These are phyloP conservation scores for Rhodotorula glutinis DNA, from an alignment of 1,284 basidiomycete genomes.

Conservation along the genomic window DNA sequence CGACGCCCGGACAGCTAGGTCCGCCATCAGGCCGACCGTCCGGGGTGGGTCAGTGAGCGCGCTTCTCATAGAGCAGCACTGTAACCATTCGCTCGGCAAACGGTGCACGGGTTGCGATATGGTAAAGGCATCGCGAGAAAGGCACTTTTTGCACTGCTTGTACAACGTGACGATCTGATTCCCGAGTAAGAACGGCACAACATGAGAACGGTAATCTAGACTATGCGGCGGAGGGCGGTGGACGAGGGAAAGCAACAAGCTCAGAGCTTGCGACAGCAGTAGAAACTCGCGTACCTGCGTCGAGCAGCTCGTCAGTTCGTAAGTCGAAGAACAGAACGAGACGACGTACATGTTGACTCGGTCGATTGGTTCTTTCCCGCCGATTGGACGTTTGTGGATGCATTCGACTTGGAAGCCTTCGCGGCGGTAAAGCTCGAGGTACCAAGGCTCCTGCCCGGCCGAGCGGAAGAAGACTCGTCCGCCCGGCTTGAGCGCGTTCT, in stretches of 20 bases:
- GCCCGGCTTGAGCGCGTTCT: slow-evolving; percentile 60
- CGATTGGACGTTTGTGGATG: slow-evolving; percentile 44
- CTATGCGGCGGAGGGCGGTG: no score
- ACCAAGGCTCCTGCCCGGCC: slow-evolving; percentile 71
- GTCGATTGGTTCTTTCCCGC: slow-evolving; percentile 54
- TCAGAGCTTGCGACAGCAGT: slow-evolving; percentile 45
- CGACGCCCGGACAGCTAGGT: background rate
- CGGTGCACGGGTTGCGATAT: no score
- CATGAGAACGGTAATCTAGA: background rate
- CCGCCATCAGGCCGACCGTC: no score
- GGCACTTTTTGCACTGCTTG: no score
- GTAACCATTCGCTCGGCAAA: no score
- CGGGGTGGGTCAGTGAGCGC: no score
- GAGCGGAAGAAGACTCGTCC: slow-evolving; percentile 69
- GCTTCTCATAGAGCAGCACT: no score
- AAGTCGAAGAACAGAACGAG: background rate
- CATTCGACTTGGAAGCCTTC: slow-evolving; percentile 55
- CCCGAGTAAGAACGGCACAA: background rate
- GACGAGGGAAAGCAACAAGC: no score
- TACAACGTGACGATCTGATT: no score
- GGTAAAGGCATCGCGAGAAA: no score
- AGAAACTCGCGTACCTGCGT: slow-evolving; percentile 50
- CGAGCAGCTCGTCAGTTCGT: background rate
- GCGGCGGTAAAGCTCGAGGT: slow-evolving; percentile 58
- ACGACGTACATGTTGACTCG: slow-evolving; percentile 61